Conservation (phyloP, 176 grass and related monocot genomes). For the Poa pratensis region DNA sequence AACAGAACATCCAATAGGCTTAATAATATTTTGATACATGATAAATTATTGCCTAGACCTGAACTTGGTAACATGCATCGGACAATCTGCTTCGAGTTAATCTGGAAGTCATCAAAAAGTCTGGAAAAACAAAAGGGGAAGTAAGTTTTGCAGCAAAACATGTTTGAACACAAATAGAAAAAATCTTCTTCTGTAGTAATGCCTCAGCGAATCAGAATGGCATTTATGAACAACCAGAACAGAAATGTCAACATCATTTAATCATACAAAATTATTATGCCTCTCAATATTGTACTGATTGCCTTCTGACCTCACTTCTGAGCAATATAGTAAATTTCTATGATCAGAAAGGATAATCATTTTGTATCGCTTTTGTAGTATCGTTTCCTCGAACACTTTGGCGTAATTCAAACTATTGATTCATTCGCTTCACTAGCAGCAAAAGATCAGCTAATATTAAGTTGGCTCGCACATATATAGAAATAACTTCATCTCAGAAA, state of each 20-base stretch:
- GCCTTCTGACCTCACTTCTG: not conserved
- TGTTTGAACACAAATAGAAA: conserved; percentile 5
- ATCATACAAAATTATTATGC: conserved; percentile 3
- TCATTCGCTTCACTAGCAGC: not conserved
- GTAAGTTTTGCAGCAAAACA: conserved; percentile 20
- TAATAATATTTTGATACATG: conserved; percentile 20
- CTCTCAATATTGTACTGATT: not conserved
- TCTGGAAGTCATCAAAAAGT: conserved; percentile 42
- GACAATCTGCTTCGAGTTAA: conserved; percentile 48
- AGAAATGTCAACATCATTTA: not conserved
- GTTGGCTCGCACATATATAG: not conserved
- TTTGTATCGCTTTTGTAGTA: not conserved
- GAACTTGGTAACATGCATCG: conserved; percentile 51
- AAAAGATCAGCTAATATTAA: not conserved
- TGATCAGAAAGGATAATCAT: not conserved
- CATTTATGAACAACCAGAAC: not conserved
- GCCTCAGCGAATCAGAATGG: not conserved
- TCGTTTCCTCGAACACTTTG: not conserved
- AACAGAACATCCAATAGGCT: conserved; percentile 10
- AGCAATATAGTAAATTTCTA: not conserved
- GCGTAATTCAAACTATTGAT: not conserved
- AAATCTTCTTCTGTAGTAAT: conserved; percentile 1
- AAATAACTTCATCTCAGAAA: not conserved
- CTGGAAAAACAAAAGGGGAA: conserved; percentile 44
- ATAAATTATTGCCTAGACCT: conserved; percentile 49